A percentile compares a stretch with the other conserved stretches of the same genome.
These are phyloP conservation scores for Fraxinus baroniana DNA, from an alignment of 305 asterid genomes.

Conservation along the genomic window DNA sequence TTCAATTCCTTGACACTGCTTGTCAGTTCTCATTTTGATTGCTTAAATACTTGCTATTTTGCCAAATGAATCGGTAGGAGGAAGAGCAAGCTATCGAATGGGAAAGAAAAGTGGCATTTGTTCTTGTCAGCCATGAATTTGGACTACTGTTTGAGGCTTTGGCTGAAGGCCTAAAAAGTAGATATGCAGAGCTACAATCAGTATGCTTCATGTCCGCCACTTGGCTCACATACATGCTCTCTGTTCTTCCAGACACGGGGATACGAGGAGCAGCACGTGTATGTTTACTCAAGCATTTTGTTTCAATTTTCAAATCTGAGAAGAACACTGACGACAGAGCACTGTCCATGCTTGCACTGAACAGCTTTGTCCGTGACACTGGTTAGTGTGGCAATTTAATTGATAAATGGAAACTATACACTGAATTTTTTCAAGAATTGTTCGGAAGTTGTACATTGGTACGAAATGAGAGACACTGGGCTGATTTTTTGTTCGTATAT, in stretches of 20 bases:
- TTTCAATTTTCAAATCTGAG: slow-evolving; percentile 57
- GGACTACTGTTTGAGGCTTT: slow-evolving; percentile 78
- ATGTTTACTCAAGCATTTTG: slow-evolving; percentile 64
- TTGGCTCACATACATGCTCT: slow-evolving; percentile 77
- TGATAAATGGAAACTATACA: neutral
- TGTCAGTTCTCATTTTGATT: neutral
- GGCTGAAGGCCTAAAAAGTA: slow-evolving; percentile 64
- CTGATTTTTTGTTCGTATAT: neutral
- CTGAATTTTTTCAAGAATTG: neutral
- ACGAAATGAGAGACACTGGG: neutral
- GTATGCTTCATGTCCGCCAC: slow-evolving; percentile 69
- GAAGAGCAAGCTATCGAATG: slow-evolving; percentile 67
- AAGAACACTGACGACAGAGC: slow-evolving; percentile 58
- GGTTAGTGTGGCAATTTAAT: slow-evolving; percentile 36
- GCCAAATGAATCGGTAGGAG: slow-evolving; percentile 34
- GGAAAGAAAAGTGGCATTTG: slow-evolving; percentile 69
- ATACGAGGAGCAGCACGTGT: slow-evolving; percentile 76
- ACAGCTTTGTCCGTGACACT: slow-evolving; percentile 60
- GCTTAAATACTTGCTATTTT: neutral
- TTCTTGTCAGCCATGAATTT: slow-evolving; percentile 77
- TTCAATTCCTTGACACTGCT: neutral
- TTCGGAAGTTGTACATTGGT: neutral
- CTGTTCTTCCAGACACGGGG: slow-evolving; percentile 77
- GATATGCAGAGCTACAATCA: slow-evolving; percentile 48
- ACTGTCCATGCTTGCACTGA: slow-evolving; percentile 78